Percentiles rank a stretch among this genome's conserved stretches.
Conservation (phyloP, 2,329 filamentous ascomycete genomes). For the Ophiocordyceps camponoti-saundersi region DNA sequence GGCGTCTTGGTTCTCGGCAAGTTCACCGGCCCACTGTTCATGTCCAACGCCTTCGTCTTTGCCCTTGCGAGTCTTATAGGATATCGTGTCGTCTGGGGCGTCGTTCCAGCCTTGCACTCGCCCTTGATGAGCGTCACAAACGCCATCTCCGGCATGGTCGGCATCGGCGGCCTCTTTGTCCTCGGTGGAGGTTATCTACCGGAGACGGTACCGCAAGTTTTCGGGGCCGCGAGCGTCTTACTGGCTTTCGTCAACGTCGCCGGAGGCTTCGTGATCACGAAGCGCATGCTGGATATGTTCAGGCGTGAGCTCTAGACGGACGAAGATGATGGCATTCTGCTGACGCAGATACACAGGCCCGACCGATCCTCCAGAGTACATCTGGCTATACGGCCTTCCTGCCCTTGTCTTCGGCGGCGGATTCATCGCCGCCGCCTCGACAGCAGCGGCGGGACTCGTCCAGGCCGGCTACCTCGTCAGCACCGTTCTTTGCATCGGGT, state of each 20-base stretch:
- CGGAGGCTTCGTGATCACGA: slow-evolving; percentile 81
- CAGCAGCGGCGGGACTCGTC: slow-evolving; percentile 68
- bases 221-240: slow-evolving; percentile 66
- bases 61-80: slow-evolving; percentile 71
- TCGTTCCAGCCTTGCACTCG: slow-evolving; percentile 66
- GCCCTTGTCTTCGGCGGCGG: slow-evolving; percentile 64
- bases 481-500: slow-evolving; percentile 71
- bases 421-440: slow-evolving; percentile 62
- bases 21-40: slow-evolving; percentile 66
- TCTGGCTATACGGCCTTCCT: slow-evolving; percentile 71
- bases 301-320: slow-evolving; percentile 32
- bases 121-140: slow-evolving; percentile 90
- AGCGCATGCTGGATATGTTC: slow-evolving; percentile 89
- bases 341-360: slow-evolving; percentile 29
- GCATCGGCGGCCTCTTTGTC: slow-evolving; percentile 74
- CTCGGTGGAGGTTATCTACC: slow-evolving; percentile 70
- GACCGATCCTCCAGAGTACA: slow-evolving; percentile 76
- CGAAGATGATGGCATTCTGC: background rate
- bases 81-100: slow-evolving; percentile 80
- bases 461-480: slow-evolving; percentile 79
- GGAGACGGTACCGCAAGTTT: slow-evolving; percentile 58
- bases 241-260: slow-evolving; percentile 79
- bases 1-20: slow-evolving; percentile 62
- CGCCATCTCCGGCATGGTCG: slow-evolving; percentile 84
- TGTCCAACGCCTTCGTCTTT: slow-evolving; percentile 77